Percentiles rank a stretch among this genome's conserved stretches.
phyloP scores from a whole-genome alignment of 768 basidiomycete genomes.

The Piloderma croceum region DNA sequence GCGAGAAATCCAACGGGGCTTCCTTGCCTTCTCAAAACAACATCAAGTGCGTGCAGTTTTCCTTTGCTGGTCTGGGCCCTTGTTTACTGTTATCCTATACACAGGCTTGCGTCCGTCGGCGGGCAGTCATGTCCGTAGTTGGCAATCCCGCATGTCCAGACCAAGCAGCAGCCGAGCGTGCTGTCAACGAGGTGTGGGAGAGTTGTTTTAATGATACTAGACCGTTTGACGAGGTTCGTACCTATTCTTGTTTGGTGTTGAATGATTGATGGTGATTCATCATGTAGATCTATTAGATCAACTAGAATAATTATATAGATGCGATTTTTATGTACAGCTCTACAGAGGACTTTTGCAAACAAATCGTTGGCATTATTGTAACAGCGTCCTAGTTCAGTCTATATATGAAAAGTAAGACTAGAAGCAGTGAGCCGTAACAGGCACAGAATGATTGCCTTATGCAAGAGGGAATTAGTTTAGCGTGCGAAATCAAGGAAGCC shows the following conservation, averaged over 20 bases:
- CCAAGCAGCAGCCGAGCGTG: slow-evolving; percentile 71
- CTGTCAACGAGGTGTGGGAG: slow-evolving; percentile 96
- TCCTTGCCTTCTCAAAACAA: slow-evolving; percentile 82
- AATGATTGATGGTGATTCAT: neutral
- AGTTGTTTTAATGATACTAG: slow-evolving; percentile 93
- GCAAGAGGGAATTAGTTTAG: too few species aligned
- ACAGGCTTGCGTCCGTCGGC: slow-evolving; percentile 84
- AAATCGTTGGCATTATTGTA: too few species aligned
- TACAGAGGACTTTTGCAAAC: too few species aligned
- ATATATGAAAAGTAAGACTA: too few species aligned
- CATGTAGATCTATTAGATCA: slow-evolving; percentile 32
- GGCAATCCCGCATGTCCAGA: slow-evolving; percentile 79
- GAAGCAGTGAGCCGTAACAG: too few species aligned
- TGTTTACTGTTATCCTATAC: slow-evolving; percentile 2
- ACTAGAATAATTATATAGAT: too few species aligned
- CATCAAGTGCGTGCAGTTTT: slow-evolving; percentile 64
- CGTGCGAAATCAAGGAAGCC: too few species aligned
- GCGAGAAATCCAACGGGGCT: slow-evolving; percentile 74
- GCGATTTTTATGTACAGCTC: too few species aligned
- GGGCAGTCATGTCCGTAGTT: slow-evolving; percentile 76
- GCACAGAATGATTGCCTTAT: too few species aligned
- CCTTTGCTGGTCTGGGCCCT: slow-evolving; percentile 7
- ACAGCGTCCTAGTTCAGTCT: too few species aligned
- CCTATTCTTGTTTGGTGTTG: neutral
- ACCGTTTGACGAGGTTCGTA: slow-evolving; percentile 89